Percentiles rank a stretch among this genome's conserved stretches.
Evolutionary conservation across 768 basidiomycete species (phyloP).

Genomic region (Leccinellum albellum): DNA sequence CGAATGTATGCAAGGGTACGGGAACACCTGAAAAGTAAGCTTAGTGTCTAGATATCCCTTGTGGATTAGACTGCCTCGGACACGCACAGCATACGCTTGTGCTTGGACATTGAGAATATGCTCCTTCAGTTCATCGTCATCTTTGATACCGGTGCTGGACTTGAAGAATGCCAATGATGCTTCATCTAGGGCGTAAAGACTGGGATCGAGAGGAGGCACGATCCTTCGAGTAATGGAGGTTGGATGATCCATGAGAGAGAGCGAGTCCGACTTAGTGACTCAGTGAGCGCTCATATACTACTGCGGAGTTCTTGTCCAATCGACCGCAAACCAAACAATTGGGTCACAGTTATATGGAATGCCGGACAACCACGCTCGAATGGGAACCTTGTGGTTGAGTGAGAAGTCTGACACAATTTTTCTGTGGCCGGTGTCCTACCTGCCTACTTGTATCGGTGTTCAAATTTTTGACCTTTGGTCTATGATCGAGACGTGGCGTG

Average conservation of each 20-base stretch:
- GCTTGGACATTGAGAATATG: conserved; percentile 34
- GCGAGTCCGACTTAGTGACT: not conserved
- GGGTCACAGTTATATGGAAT: no score
- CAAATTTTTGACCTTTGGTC: no score
- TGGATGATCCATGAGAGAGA: not conserved
- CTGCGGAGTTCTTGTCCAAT: no score
- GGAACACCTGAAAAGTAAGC: conserved; percentile 11
- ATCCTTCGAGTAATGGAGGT: not conserved
- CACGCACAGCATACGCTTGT: conserved; percentile 32
- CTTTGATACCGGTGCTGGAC: conserved; percentile 26
- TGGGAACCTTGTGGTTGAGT: no score
- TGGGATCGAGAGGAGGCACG: conserved; percentile 8
- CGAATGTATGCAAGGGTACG: conserved; percentile 23
- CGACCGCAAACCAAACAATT: no score
- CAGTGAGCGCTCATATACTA: not conserved
- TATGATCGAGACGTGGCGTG: no score
- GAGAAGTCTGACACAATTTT: no score
- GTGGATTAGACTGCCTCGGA: not conserved
- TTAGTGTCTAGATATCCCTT: not conserved
- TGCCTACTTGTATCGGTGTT: no score
- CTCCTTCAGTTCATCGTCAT: conserved; percentile 27
- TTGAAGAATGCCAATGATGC: conserved; percentile 27
- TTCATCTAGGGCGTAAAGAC: conserved; percentile 11
- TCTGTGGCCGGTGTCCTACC: no score
- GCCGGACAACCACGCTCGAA: no score